Evolutionary conservation across 345 rosid species (phyloP).

Genomic region (Mercurialis annua): DNA sequence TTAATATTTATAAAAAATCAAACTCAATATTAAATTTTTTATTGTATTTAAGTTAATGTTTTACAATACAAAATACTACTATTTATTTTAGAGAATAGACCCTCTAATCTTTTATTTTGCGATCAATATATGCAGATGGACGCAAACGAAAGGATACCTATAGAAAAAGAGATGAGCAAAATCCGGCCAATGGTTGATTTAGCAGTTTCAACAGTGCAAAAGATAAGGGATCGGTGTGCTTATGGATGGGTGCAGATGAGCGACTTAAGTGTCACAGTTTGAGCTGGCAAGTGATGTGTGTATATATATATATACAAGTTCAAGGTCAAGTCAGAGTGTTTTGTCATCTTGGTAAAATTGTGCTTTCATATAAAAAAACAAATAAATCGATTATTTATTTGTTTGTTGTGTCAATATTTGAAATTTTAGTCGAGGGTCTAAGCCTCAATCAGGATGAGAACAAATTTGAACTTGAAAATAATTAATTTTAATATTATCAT

Average conservation of each 20-base stretch:
- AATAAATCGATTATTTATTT: background rate
- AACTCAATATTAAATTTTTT: no score
- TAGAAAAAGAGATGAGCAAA: constrained; percentile 62
- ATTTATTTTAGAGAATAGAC: no score
- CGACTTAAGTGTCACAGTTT: constrained; percentile 36
- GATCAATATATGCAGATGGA: constrained; percentile 49
- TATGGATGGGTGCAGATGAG: constrained; percentile 78
- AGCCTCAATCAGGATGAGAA: no score
- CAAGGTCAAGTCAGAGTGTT: background rate
- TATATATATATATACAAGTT: no score
- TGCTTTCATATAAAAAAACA: background rate
- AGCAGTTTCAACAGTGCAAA: constrained; percentile 50
- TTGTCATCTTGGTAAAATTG: background rate
- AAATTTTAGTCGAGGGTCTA: no score
- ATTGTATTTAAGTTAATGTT: no score
- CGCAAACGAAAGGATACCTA: constrained; percentile 34
- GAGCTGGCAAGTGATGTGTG: constrained; percentile 6
- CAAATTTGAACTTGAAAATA: no score
- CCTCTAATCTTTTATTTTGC: background rate
- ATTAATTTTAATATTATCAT: no score
- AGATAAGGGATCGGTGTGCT: constrained; percentile 65
- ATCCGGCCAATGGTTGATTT: constrained; percentile 51
- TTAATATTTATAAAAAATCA: no score
- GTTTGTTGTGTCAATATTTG: background rate
- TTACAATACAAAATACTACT: no score